Percentiles rank a stretch among this genome's conserved stretches.
These are phyloP conservation scores for Nicotiana sylvestris DNA, from an alignment of 257 asterid species.

Conservation along the genomic window DNA sequence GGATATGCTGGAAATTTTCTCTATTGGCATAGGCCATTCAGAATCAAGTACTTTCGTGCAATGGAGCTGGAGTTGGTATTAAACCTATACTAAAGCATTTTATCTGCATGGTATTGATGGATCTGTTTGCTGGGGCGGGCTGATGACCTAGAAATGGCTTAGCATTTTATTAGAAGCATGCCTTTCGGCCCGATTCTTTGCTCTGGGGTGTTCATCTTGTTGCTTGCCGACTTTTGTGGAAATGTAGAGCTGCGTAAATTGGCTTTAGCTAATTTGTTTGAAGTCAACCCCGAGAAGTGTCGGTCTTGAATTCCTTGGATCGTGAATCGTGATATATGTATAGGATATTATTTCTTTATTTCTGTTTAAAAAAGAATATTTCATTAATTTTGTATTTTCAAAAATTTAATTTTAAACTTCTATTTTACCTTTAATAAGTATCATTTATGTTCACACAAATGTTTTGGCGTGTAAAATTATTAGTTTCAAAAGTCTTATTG, in stretches of 20 bases:
- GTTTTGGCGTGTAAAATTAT: no score
- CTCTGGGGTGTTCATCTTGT: conserved; percentile 63
- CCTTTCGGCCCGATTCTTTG: conserved; percentile 45
- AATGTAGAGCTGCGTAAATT: conserved; percentile 47
- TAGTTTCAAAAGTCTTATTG: no score
- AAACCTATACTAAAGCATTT: conserved; percentile 50
- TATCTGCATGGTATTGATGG: conserved; percentile 53
- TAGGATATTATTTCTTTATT: no score
- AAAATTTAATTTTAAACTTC: no score
- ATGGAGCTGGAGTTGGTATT: conserved; percentile 48
- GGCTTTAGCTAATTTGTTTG: conserved; percentile 40
- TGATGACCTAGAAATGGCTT: conserved; percentile 46
- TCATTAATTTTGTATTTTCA: no score
- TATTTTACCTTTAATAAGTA: no score
- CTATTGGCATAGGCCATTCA: conserved; percentile 57
- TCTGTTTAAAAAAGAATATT: no score
- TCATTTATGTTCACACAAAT: no score
- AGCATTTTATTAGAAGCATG: conserved; percentile 37
- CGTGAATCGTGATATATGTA: no score
- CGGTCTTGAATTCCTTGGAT: neutral
- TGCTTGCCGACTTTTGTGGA: conserved; percentile 51
- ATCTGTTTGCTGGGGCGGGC: conserved; percentile 55
- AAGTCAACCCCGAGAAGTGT: conserved; percentile 30
- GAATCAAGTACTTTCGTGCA: conserved; percentile 37
- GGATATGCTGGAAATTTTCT: conserved; percentile 46